Conservation (phyloP, 2,329 filamentous ascomycete genomes). For the Talaromyces sp. region DNA sequence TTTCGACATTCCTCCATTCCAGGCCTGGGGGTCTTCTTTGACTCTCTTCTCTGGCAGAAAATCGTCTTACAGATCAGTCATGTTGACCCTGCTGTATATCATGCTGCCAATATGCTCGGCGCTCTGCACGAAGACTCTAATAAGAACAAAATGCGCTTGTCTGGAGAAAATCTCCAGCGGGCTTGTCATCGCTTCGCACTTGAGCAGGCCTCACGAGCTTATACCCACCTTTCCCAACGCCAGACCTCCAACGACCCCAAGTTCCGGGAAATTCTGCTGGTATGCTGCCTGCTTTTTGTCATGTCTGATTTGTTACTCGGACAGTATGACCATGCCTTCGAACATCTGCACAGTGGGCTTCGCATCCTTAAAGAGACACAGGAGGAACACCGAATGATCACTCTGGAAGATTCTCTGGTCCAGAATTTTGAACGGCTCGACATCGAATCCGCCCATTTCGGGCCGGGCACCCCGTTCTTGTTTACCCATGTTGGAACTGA, state of each 20-base stretch:
- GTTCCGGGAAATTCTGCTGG: neutral
- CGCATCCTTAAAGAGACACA: neutral
- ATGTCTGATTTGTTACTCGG: neutral
- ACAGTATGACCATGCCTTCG: neutral
- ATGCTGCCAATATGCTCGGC: conserved; percentile 2
- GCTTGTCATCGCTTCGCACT: conserved; percentile 2
- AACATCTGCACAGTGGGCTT: neutral
- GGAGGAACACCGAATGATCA: neutral
- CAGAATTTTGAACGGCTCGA: conserved; percentile 8
- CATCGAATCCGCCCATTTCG: conserved; percentile 11
- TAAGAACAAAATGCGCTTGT: neutral
- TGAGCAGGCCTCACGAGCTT: conserved; percentile 3
- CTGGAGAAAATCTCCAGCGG: neutral
- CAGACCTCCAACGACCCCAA: neutral
- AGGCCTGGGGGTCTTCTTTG: conserved; percentile 12
- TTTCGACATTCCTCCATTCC: conserved; percentile 15
- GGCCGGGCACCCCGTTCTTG: conserved; percentile 4
- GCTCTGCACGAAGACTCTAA: conserved; percentile 1
- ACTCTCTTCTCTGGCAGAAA: conserved; percentile 1
- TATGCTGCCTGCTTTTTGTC: conserved; percentile 5
- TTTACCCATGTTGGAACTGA: neutral
- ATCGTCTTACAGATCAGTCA: neutral
- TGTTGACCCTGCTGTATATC: conserved; percentile 1
- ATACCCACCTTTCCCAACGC: neutral
- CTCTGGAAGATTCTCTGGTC: conserved; percentile 4